These are phyloP conservation scores for Cryptococcus sp. DNA, from an alignment of 1,284 basidiomycete genomes.

Conservation along the genomic window DNA sequence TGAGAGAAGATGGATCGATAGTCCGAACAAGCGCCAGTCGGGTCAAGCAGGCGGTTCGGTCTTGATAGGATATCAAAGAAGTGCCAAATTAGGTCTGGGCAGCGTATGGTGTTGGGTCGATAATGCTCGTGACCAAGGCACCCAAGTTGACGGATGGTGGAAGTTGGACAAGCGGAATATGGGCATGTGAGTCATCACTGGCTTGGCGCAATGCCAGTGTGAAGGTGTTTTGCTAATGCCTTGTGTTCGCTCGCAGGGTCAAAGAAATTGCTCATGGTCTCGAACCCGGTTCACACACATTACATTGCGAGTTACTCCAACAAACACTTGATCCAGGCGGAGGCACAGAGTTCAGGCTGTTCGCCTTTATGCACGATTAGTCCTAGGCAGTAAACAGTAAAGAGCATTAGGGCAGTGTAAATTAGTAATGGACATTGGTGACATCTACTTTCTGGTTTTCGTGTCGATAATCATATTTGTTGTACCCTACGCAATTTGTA, in stretches of 20 bases:
- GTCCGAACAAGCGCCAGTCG: conserved; percentile 1
- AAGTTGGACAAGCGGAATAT: conserved; percentile 40
- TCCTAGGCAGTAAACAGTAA: not conserved
- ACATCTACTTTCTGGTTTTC: too few species aligned
- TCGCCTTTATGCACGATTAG: conserved; percentile 25
- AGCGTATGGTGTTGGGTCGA: conserved; percentile 43
- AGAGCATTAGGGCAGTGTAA: not conserved
- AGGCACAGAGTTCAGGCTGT: conserved; percentile 27
- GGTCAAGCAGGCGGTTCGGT: conserved; percentile 27
- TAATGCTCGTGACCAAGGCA: conserved; percentile 20
- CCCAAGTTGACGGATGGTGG: conserved; percentile 40
- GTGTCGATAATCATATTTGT: too few species aligned
- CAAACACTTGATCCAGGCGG: conserved; percentile 30
- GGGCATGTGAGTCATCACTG: conserved; percentile 36
- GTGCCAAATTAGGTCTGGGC: conserved; percentile 31
- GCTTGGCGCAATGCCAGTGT: not conserved
- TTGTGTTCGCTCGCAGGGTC: conserved; percentile 18
- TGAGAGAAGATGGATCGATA: conserved; percentile 1
- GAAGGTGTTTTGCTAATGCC: not conserved
- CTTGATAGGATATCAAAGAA: conserved; percentile 43
- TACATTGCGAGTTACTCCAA: conserved; percentile 38
- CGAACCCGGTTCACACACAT: conserved; percentile 32
- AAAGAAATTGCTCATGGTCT: conserved; percentile 33
- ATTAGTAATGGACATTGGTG: too few species aligned
- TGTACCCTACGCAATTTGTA: too few species aligned